Conservation (phyloP, 805 yeast genomes). For the Candida khao-thaluensis region DNA sequence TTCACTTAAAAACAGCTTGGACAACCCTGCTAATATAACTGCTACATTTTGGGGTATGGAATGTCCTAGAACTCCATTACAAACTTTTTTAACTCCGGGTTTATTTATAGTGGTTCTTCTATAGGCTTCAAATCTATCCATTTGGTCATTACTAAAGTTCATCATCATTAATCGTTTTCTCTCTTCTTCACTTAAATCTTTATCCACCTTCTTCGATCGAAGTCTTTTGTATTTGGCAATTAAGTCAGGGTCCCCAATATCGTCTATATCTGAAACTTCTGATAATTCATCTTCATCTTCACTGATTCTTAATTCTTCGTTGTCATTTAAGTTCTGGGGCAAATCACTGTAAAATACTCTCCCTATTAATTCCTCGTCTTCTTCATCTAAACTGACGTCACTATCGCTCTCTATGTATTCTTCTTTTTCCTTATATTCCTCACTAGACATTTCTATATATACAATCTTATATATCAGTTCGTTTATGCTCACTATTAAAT, state of each 20-base stretch:
- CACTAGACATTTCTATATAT: not conserved
- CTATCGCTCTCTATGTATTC: slow-evolving; percentile 17
- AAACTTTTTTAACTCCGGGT: slow-evolving; percentile 75
- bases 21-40: slow-evolving; percentile 78
- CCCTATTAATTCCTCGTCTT: slow-evolving; percentile 46
- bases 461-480: too few species aligned
- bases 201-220: slow-evolving; percentile 30
- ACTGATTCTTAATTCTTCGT: slow-evolving; percentile 17
- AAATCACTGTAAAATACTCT: slow-evolving; percentile 36
- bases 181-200: slow-evolving; percentile 47
- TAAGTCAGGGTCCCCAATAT: slow-evolving; percentile 35
- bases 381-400: slow-evolving; percentile 44
- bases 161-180: slow-evolving; percentile 62
- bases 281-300: slow-evolving; percentile 25
- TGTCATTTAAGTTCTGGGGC: slow-evolving; percentile 12
- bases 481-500: not conserved
- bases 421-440: slow-evolving; percentile 5
- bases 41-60: slow-evolving; percentile 77
- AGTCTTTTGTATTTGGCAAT: slow-evolving; percentile 30
- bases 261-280: slow-evolving; percentile 16
- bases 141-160: slow-evolving; percentile 75
- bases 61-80: slow-evolving; percentile 76
- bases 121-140: slow-evolving; percentile 82
- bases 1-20: slow-evolving; percentile 89
- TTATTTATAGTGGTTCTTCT: slow-evolving; percentile 65